These are phyloP conservation scores for Biscogniauxia mediterranea DNA, from an alignment of 2,329 filamentous ascomycete species.

Conservation along the genomic window DNA sequence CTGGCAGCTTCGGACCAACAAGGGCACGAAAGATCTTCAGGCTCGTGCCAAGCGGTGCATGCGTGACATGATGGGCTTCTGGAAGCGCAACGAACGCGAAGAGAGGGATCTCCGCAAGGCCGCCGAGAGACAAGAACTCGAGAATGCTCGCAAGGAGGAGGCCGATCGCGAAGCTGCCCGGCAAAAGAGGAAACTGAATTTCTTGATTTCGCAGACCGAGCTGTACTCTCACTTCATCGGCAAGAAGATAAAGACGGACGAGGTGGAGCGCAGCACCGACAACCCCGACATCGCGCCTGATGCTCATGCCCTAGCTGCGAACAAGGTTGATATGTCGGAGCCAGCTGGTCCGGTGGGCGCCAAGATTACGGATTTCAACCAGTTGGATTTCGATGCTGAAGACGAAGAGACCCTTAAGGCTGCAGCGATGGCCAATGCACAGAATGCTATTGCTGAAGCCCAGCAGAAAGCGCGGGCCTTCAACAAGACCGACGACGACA, in stretches of 20 bases:
- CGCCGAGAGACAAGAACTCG: slow-evolving; percentile 92
- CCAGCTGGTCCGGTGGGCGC: slow-evolving; percentile 52
- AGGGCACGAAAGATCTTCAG: slow-evolving; percentile 96
- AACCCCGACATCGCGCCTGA: slow-evolving; percentile 68
- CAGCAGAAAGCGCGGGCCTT: slow-evolving; percentile 91
- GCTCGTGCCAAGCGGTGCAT: slow-evolving; percentile 96
- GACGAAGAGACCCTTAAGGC: slow-evolving; percentile 79
- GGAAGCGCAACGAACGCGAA: slow-evolving; percentile 98
- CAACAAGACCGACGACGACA: slow-evolving; percentile 70
- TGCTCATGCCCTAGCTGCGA: slow-evolving; percentile 43
- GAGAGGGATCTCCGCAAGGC: slow-evolving; percentile 92
- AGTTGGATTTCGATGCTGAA: slow-evolving; percentile 92
- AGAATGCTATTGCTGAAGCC: slow-evolving; percentile 91
- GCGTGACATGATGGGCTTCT: slow-evolving; percentile 99
- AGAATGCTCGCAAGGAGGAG: slow-evolving; percentile 94
- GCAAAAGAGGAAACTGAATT: slow-evolving; percentile 98
- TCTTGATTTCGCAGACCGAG: slow-evolving; percentile 97
- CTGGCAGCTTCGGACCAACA: slow-evolving; percentile 97
- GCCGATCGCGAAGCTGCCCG: slow-evolving; percentile 95
- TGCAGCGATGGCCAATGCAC: slow-evolving; percentile 91
- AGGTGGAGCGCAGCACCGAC: slow-evolving; percentile 87
- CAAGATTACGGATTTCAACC: slow-evolving; percentile 91
- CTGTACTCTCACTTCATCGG: slow-evolving; percentile 99
- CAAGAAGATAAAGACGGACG: slow-evolving; percentile 97
- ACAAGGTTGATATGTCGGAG: slow-evolving; percentile 49